Conservation (phyloP, 1,284 basidiomycete species). For the Megacollybia platyphylla region DNA sequence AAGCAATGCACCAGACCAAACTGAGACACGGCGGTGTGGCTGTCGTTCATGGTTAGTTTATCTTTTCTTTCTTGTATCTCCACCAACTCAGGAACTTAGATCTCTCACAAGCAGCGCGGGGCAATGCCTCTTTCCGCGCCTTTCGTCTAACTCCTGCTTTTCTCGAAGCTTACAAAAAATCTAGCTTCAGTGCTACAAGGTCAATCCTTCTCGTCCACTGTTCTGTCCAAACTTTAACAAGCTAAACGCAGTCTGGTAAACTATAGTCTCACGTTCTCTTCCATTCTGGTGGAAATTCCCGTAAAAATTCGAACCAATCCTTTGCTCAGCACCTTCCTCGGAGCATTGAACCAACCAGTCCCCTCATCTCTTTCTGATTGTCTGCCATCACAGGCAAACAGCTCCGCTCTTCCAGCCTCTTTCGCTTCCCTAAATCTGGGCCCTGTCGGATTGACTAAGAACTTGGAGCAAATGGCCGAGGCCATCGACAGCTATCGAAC, state of each 20-base stretch:
- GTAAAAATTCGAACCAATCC: conserved; percentile 82
- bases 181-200: conserved; percentile 83
- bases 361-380: conserved; percentile 20
- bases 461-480: conserved; percentile 76
- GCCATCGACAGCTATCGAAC: conserved; percentile 78
- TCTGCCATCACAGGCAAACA: conserved; percentile 23
- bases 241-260: conserved; percentile 55
- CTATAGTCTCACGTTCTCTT: conserved; percentile 81
- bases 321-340: conserved; percentile 77
- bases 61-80: conserved; percentile 1
- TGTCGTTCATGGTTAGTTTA: conserved; percentile 69
- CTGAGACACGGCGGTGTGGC: conserved; percentile 81
- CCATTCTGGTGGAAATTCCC: conserved; percentile 85
- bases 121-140: conserved; percentile 85
- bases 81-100: conserved; percentile 24
- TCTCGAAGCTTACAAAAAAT: conserved; percentile 75
- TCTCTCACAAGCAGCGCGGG: conserved; percentile 64
- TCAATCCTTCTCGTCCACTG: conserved; percentile 16
- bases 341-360: conserved; percentile 43
- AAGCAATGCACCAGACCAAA: conserved; percentile 72
- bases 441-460: conserved; percentile 41
- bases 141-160: conserved; percentile 82
- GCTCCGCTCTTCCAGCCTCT: conserved; percentile 34
- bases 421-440: conserved; percentile 53
- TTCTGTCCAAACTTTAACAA: neutral